A percentile compares a stretch with the other conserved stretches of the same genome.
phyloP scores from a whole-genome alignment of 768 basidiomycete genomes.

The Termitomyces eurrhizus region DNA sequence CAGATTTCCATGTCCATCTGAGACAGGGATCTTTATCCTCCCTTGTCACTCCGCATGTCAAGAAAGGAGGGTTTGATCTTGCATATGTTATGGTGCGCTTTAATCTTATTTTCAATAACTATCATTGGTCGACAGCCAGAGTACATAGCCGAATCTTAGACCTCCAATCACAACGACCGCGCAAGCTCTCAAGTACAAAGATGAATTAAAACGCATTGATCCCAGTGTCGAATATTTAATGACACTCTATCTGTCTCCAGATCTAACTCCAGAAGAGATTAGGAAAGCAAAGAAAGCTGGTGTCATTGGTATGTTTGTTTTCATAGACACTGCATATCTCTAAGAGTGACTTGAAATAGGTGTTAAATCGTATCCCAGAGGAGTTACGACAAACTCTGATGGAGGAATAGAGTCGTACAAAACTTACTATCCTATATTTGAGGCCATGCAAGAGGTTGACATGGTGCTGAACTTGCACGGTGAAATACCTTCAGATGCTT shows the following conservation, averaged over 20 bases:
- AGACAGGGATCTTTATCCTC: slow-evolving; percentile 80
- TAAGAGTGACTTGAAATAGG: slow-evolving; percentile 30
- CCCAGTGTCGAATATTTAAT: slow-evolving; percentile 84
- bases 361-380: slow-evolving; percentile 95
- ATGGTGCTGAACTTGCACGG: slow-evolving; percentile 98
- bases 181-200: slow-evolving; percentile 77
- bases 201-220: slow-evolving; percentile 71
- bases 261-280: slow-evolving; percentile 88
- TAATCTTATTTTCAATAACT: background rate
- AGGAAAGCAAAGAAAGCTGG: slow-evolving; percentile 84
- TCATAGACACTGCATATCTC: slow-evolving; percentile 16
- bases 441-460: slow-evolving; percentile 87
- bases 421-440: slow-evolving; percentile 89
- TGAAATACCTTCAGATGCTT: slow-evolving; percentile 87
- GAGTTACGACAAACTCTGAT: slow-evolving; percentile 96
- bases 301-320: slow-evolving; percentile 48
- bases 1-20: slow-evolving; percentile 96
- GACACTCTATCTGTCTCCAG: slow-evolving; percentile 93
- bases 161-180: slow-evolving; percentile 85
- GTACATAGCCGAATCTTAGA: slow-evolving; percentile 88
- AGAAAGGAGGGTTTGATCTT: slow-evolving; percentile 82
- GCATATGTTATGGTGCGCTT: slow-evolving; percentile 91
- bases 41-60: slow-evolving; percentile 88
- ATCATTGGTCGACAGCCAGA: slow-evolving; percentile 8
- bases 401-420: slow-evolving; percentile 96